phyloP scores from a whole-genome alignment of 139 green algal genomes.

The Volvox africanus region DNA sequence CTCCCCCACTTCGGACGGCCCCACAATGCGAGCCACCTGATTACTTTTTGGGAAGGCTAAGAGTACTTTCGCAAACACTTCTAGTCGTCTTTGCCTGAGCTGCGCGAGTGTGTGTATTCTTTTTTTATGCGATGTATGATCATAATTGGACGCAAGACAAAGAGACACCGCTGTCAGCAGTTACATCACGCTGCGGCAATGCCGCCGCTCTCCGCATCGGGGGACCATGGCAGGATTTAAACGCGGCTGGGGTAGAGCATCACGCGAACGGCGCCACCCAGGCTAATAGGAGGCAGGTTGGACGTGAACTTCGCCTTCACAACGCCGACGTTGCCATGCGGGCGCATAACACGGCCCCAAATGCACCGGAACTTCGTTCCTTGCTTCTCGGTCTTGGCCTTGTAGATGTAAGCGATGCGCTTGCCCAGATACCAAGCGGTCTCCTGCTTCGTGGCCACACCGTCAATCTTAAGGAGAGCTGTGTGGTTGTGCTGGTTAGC shows the following conservation, averaged over 20 bases:
- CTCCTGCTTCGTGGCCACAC: slow-evolving; percentile 90
- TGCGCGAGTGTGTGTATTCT: neutral
- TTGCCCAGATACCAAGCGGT: slow-evolving; percentile 98
- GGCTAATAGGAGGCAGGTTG: slow-evolving; percentile 91
- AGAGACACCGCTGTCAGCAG: neutral
- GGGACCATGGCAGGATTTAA: slow-evolving; percentile 48
- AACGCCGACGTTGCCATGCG: slow-evolving; percentile 93
- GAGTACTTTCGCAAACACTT: too few relatives aligned
- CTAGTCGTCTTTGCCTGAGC: too few relatives aligned
- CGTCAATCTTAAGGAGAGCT: slow-evolving; percentile 93
- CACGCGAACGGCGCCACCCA: slow-evolving; percentile 85
- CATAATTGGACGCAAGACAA: neutral
- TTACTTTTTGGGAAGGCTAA: too few relatives aligned
- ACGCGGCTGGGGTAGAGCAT: slow-evolving; percentile 92
- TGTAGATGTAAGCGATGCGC: slow-evolving; percentile 98
- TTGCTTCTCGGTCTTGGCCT: slow-evolving; percentile 98
- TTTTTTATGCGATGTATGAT: neutral
- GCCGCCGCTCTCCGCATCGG: neutral
- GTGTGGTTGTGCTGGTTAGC: slow-evolving; percentile 91
- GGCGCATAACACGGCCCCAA: slow-evolving; percentile 94
- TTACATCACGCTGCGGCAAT: slow-evolving; percentile 34
- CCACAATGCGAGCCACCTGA: too few relatives aligned
- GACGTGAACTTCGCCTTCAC: slow-evolving; percentile 96
- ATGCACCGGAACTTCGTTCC: slow-evolving; percentile 93
- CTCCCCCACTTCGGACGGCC: too few relatives aligned